phyloP scores from a whole-genome alignment of 1,139 yeast species.

The Candida buenavistaensis region DNA sequence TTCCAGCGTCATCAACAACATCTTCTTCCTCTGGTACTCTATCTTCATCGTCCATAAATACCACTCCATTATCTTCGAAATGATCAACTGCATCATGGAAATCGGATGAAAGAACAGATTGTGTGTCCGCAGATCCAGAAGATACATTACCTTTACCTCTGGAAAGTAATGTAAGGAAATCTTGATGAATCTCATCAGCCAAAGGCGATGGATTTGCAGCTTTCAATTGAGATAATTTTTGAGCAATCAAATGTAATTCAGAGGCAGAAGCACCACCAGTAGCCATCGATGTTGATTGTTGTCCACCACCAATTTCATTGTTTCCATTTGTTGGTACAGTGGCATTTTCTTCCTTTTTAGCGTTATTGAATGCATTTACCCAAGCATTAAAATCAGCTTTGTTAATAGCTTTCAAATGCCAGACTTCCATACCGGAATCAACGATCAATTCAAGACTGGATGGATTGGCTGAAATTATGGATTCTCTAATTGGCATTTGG shows the following conservation, averaged over 20 bases:
- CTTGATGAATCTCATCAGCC: conserved; percentile 14
- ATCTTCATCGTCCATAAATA: conserved; percentile 25
- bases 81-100: conserved; percentile 70
- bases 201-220: conserved; percentile 14
- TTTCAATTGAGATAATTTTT: conserved; percentile 25
- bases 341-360: conserved; percentile 30
- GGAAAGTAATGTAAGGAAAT: conserved; percentile 11
- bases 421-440: conserved; percentile 94
- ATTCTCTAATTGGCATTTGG: conserved; percentile 81
- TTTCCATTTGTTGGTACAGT: not conserved
- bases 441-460: conserved; percentile 69
- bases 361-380: conserved; percentile 71
- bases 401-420: conserved; percentile 78
- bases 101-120: conserved; percentile 40
- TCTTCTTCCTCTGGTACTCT: conserved; percentile 15
- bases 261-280: conserved; percentile 7
- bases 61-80: conserved; percentile 43
- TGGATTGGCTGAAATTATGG: conserved; percentile 78
- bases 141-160: conserved; percentile 9
- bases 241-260: conserved; percentile 19
- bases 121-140: conserved; percentile 20
- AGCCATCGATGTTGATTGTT: conserved; percentile 1
- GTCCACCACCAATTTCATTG: conserved; percentile 2
- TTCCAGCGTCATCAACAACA: conserved; percentile 10
- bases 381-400: conserved; percentile 72